Base-by-base conservation (phyloP, 768 basidiomycete species). In the Hortiboletus campestris region DNA sequence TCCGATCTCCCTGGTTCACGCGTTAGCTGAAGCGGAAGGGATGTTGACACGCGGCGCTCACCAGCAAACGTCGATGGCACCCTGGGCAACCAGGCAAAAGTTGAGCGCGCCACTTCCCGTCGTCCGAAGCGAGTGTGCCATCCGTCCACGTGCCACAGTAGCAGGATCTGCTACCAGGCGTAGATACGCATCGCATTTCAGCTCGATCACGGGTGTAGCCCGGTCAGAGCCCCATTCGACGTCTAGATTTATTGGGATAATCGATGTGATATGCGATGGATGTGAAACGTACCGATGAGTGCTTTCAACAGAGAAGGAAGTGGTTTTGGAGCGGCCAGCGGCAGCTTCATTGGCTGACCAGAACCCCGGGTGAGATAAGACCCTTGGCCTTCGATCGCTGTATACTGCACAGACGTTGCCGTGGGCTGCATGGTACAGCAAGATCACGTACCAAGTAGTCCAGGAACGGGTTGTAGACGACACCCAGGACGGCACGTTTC, bases 221-320 rank as follows among this genome's bases (percentile, higher is more conserved):
- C 92, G 81, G 67, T 93, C 90, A 22, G 89, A 86, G 44, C 93
- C 93, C 90, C 91, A 96, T 74, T 96, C 94, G 25, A 92, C 80
- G 12, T 85, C 92, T 80, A 74, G 11, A 11, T n/a, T 42, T 12
- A 20, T 25, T 16, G 9, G 46, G 20, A 36, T 34, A 13, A 50
- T 17, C 6, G 6, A 32, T 29, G 41, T 9, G 4, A 32, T n/a
- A 16, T 17, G 10, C 2, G 14, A 36, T 16, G 10, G 4, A 4
- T n/a, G 19, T 3, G 7, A 17, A 46, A 46, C 56, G 31, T 56
- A 84, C 86, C 86, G 35, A 93, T 78, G 46, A 91, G 76, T 29
- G 87, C 89, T 63, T 84, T 82, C n/a, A 85, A 87, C 17, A 91
- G 81, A 10, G 83, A 86, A 22, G 79, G 73, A 17, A 91, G 77